phyloP scores from a whole-genome alignment of 2,329 filamentous ascomycete species.

The Ophiostoma novo-ulmi region DNA sequence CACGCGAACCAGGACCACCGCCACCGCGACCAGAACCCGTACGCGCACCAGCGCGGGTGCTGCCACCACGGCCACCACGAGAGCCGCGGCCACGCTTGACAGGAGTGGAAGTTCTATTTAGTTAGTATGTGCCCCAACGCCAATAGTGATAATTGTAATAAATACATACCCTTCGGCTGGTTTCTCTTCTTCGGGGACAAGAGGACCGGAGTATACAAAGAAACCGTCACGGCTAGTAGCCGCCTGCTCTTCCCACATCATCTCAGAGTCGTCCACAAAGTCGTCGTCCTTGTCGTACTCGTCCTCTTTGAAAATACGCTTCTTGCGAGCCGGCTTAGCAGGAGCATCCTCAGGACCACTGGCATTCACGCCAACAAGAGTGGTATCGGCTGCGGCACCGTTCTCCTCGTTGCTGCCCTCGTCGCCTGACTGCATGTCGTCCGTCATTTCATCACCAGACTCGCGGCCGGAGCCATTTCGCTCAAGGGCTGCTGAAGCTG shows the following conservation, averaged over 20 bases:
- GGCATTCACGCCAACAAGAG: constrained; percentile 35
- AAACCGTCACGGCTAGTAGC: constrained; percentile 93
- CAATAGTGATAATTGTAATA: constrained; percentile 14
- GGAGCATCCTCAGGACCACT: constrained; percentile 57
- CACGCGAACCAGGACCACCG: constrained; percentile 63
- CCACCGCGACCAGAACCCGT: constrained; percentile 23
- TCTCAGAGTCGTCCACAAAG: constrained; percentile 87
- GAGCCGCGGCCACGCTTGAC: constrained; percentile 61
- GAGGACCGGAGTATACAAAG: constrained; percentile 92
- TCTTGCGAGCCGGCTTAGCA: constrained; percentile 65
- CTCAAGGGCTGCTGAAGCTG: constrained; percentile 80
- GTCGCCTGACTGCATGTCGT: constrained; percentile 62
- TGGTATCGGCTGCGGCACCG: constrained; percentile 49
- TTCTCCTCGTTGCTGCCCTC: constrained; percentile 88
- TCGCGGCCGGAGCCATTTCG: constrained; percentile 63
- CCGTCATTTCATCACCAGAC: constrained; percentile 76
- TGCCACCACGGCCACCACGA: constrained; percentile 40
- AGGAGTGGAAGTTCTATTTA: constrained; percentile 61
- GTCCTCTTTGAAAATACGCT: constrained; percentile 73
- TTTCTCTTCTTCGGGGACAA: constrained; percentile 83
- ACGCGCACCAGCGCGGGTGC: constrained; percentile 45
- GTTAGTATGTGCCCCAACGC: not conserved
- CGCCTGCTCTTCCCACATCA: constrained; percentile 92
- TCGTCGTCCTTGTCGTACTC: constrained; percentile 79
- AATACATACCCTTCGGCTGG: constrained; percentile 48